phyloP scores from a whole-genome alignment of 306 rosid species.

The Malus domestica region DNA sequence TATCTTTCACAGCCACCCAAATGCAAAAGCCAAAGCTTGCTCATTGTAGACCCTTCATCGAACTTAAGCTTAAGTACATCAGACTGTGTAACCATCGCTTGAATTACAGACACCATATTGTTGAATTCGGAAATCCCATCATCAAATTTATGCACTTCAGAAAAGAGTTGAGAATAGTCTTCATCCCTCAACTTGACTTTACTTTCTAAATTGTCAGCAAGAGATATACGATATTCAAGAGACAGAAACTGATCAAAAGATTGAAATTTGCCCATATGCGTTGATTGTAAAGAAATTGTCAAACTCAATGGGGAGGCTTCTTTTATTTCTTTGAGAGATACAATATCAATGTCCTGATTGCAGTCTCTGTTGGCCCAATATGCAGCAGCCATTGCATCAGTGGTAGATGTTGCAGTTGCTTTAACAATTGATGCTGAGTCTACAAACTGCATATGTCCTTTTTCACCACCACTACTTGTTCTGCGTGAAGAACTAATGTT shows the following conservation, averaged over 20 bases:
- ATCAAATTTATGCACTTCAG: no score
- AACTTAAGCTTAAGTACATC: constrained; percentile 17
- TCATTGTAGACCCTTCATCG: background rate
- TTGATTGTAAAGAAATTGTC: constrained; percentile 74
- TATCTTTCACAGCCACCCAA: constrained; percentile 16
- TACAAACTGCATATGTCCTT: constrained; percentile 28
- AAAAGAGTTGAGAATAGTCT: no score
- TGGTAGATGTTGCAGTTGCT: constrained; percentile 80
- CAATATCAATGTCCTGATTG: background rate
- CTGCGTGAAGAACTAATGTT: constrained; percentile 13
- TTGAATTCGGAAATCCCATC: no score
- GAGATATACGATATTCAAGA: constrained; percentile 70
- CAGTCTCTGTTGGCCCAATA: constrained; percentile 63
- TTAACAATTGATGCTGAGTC: constrained; percentile 13
- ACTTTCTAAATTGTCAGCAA: constrained; percentile 28
- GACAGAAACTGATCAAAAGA: constrained; percentile 75
- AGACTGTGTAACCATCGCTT: background rate
- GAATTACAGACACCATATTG: no score
- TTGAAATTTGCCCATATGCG: constrained; percentile 88
- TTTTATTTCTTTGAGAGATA: constrained; percentile 38
- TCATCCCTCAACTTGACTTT: no score
- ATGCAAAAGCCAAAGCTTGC: constrained; percentile 19
- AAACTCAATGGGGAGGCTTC: constrained; percentile 88
- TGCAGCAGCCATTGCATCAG: constrained; percentile 77
- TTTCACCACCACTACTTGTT: constrained; percentile 23